These are phyloP conservation scores for Bombardia bombarda DNA, from an alignment of 495 filamentous ascomycete species.

Conservation along the genomic window DNA sequence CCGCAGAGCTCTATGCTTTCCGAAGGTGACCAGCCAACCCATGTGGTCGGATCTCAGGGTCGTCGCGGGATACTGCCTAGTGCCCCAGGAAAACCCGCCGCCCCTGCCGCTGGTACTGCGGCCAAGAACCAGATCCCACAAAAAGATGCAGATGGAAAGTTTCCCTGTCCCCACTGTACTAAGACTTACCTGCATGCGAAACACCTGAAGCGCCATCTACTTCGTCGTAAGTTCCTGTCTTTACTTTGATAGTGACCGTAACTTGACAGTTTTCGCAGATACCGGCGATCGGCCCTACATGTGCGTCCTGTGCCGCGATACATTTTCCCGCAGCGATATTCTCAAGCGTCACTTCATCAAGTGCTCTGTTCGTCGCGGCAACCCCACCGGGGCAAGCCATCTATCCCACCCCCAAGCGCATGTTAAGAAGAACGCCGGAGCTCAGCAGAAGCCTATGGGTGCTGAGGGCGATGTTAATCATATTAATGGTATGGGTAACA, in stretches of 20 bases:
- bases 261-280: constrained; percentile 46
- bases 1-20: constrained; percentile 31
- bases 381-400: constrained; percentile 87
- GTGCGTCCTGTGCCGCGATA: constrained; percentile 94
- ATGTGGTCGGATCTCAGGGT: constrained; percentile 89
- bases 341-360: constrained; percentile 98
- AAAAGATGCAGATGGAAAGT: constrained; percentile 95
- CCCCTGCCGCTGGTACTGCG: constrained; percentile 48
- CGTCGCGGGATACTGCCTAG: constrained; percentile 85
- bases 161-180: constrained; percentile 91
- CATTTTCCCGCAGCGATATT: constrained; percentile 97
- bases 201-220: constrained; percentile 90
- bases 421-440: constrained; percentile 64
- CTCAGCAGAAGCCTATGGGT: constrained; percentile 47
- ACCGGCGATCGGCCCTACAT: constrained; percentile 95
- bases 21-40: constrained; percentile 58
- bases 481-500: constrained; percentile 45
- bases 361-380: constrained; percentile 89
- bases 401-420: constrained; percentile 85
- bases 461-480: constrained; percentile 41
- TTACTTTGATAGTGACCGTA: constrained; percentile 11
- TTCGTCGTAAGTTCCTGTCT: constrained; percentile 69
- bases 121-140: constrained; percentile 76
- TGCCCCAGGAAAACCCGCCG: constrained; percentile 69
- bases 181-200: constrained; percentile 98